Percentiles rank a stretch among this genome's conserved stretches.
These are phyloP conservation scores for Aspergillus saccharolyticus DNA, from an alignment of 495 filamentous ascomycete genomes.

Conservation along the genomic window DNA sequence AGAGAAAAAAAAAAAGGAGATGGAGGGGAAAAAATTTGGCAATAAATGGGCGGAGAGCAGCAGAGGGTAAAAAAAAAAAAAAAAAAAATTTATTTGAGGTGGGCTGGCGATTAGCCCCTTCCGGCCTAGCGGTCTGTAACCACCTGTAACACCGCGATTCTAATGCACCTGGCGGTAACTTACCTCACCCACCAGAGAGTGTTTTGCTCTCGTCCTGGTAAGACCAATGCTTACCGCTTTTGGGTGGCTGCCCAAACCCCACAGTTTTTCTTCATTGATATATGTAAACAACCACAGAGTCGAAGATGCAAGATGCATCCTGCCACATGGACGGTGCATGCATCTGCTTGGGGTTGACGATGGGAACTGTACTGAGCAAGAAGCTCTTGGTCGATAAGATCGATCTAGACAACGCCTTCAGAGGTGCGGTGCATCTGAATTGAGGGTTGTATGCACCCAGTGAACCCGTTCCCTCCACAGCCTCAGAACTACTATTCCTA, in stretches of 20 bases:
- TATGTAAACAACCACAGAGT: too few species aligned
- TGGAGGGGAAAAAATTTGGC: slow-evolving; percentile 11
- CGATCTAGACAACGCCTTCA: too few species aligned
- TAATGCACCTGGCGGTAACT: neutral
- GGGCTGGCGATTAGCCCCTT: neutral
- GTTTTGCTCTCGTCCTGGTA: neutral
- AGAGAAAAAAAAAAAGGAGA: slow-evolving; percentile 24
- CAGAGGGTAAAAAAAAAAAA: slow-evolving; percentile 18
- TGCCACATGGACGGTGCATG: too few species aligned
- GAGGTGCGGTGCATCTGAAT: too few species aligned
- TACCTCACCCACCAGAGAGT: neutral
- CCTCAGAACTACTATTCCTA: too few species aligned
- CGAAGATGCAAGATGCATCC: too few species aligned
- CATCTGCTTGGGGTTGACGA: too few species aligned
- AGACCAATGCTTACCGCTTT: neutral
- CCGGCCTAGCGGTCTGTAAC: neutral
- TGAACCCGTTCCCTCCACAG: too few species aligned
- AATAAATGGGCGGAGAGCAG: slow-evolving; percentile 18
- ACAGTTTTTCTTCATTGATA: neutral
- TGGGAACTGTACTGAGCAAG: too few species aligned
- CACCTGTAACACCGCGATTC: too few species aligned
- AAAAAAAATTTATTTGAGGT: slow-evolving; percentile 28
- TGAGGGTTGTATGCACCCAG: too few species aligned
- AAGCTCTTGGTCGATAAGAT: too few species aligned
- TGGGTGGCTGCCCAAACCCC: neutral